Evolutionary conservation across 257 asterid genomes (phyloP).

Genomic region (Solanum habrochaites): DNA sequence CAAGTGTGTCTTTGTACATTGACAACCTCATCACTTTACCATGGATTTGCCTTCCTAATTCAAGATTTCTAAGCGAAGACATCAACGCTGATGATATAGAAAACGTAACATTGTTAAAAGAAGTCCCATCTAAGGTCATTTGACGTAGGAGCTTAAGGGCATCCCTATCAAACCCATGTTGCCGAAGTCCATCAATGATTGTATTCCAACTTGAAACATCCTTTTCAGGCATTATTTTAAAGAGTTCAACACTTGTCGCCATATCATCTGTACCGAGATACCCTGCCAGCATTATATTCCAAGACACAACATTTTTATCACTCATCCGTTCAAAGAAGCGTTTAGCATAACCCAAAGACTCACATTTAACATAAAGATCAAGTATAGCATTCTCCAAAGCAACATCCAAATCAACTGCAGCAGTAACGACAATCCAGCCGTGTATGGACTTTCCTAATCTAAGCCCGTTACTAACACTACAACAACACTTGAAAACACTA

Average conservation of each 20-base stretch:
- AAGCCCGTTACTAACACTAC: constrained; percentile 25
- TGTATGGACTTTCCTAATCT: constrained; percentile 43
- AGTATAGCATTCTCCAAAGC: constrained; percentile 57
- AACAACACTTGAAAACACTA: constrained; percentile 50
- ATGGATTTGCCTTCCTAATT: constrained; percentile 63
- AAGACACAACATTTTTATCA: constrained; percentile 39
- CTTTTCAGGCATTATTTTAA: constrained; percentile 46
- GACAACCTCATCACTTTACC: constrained; percentile 39
- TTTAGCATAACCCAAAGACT: constrained; percentile 21
- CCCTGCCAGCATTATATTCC: constrained; percentile 73
- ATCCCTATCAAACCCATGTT: constrained; percentile 23
- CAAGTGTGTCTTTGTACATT: constrained; percentile 30
- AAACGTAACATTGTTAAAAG: constrained; percentile 39
- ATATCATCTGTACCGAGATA: constrained; percentile 29
- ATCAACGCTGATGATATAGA: constrained; percentile 51
- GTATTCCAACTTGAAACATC: constrained; percentile 72
- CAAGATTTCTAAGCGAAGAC: constrained; percentile 30
- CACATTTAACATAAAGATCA: constrained; percentile 53
- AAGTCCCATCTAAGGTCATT: constrained; percentile 31
- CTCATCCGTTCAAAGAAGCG: constrained; percentile 39
- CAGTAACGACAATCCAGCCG: constrained; percentile 37
- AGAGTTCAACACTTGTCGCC: constrained; percentile 28
- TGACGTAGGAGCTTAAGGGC: constrained; percentile 43
- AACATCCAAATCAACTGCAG: constrained; percentile 30
- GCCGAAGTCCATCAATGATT: constrained; percentile 49